Base-by-base conservation (phyloP, 106 monocot genomes). In the Triglochin maritima region DNA sequence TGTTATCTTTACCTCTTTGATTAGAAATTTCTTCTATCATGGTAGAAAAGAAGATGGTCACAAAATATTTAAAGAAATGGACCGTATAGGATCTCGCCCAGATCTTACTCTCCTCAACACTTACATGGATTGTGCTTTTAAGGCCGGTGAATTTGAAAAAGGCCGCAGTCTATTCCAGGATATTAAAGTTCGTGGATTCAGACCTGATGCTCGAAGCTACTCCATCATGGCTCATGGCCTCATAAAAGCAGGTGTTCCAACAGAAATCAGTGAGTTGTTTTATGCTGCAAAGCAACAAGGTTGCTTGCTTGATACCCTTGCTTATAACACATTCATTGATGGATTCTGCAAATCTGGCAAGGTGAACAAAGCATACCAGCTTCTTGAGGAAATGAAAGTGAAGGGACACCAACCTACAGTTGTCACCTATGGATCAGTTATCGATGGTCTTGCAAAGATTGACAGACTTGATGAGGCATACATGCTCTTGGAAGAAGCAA, bases 401-500 rank as follows among this genome's bases (percentile, higher is more conserved):
- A 82, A 89, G 52, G 86, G 82, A 17, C 66, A 62, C 61, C 57
- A 60, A 54, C 98, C 98, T 47, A 88, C 91, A 10, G 88, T 86
- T 7, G 88, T 88, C 70, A 98, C 92, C 3, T 98, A 98, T 80
- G 98, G 98, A 57, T 74, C 86, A 29, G 75, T 98, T 49, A 73
- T 98, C 59, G 92, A 98, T 79, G 98, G 98, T 7, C 81, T 98
- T 56, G 81, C 88, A 13, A 98, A 98, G 71, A 92, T 98, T 64
- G 88, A 92, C 71, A 81, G 88, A 70, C 85, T 98, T 44, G 92
- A 98, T 74, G 98, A 98, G 73, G 81, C 98, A 65, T 98, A 98
- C 65, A 89, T 98, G 98, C 83, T 98, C 12, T 98, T 98, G 76
- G 92, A 98, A 79, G 98, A 98, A 84, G 98, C 98, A 46, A 98